phyloP scores from a whole-genome alignment of 2,329 filamentous ascomycete genomes.

The Hymenoscyphus scutula region DNA sequence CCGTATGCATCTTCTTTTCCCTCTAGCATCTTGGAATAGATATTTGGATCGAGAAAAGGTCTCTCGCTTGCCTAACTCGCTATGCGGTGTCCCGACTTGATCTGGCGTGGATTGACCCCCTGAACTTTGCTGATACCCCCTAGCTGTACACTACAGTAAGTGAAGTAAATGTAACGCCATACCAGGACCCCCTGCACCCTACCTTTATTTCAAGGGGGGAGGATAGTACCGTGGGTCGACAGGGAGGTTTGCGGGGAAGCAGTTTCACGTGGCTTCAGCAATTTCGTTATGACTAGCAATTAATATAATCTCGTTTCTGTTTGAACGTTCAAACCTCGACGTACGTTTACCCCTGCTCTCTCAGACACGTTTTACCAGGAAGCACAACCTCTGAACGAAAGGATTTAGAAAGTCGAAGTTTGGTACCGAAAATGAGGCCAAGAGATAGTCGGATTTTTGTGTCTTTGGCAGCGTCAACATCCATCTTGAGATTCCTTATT shows the following conservation, averaged over 20 bases:
- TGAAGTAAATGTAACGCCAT: too few species aligned
- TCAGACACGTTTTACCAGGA: conserved; percentile 4
- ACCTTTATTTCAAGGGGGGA: too few species aligned
- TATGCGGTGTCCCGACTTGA: conserved; percentile 4
- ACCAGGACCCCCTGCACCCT: too few species aligned
- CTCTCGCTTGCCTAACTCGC: not conserved
- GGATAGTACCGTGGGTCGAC: not conserved
- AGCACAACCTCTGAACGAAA: not conserved
- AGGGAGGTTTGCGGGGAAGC: conserved; percentile 4
- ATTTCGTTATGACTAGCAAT: conserved; percentile 5
- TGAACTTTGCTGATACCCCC: too few species aligned
- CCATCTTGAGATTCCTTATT: not conserved
- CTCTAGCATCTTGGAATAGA: not conserved
- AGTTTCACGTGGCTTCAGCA: conserved; percentile 2
- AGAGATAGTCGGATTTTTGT: not conserved
- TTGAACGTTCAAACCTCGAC: not conserved
- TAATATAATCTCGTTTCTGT: conserved; percentile 6
- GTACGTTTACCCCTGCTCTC: not conserved
- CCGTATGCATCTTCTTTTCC: not conserved
- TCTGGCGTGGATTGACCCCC: not conserved
- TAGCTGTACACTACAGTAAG: too few species aligned
- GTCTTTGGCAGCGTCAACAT: not conserved
- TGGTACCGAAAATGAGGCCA: not conserved
- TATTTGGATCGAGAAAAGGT: too few species aligned
- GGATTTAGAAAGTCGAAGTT: not conserved